Evolutionary conservation across 2,329 filamentous ascomycete genomes (phyloP), one percentile per base, ranked within the genome.

Genomic region (Lomentospora prolificans): DNA sequence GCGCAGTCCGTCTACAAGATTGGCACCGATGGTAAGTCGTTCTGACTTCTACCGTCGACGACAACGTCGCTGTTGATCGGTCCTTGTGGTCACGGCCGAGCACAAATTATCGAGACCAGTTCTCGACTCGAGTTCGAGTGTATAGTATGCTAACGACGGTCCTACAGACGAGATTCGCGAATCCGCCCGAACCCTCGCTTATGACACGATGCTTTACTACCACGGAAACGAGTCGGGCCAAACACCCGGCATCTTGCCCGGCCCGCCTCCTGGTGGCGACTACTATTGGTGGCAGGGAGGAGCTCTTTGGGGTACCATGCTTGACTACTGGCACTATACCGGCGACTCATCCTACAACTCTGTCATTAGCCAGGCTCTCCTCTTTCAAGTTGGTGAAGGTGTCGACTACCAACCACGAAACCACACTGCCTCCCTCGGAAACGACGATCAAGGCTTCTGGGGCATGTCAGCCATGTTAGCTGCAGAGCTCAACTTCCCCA

Each of bases 251-350:
- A 81, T 81, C 61, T 66, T 82, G 9, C 79, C 79, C 1, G 79
- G 79, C 0, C 80, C 80, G 55, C 79, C 79, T 9, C 72, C 36
- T 67, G 64, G 53, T 59, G 79, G 79, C 60, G 74, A 78, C 59
- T 86, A 85, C 66, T 88, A 87, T 73, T 89, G 85, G 85, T 89
- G 85, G 85, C 82, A 89, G 65, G 82, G 81, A 4, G 81, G 82
- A 54, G 81, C 82, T 12, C 75, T 89, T 70, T 86, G 86, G 76
- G 81, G 84, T 59, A 79, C 82, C 1, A 71, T 86, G 61, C 74
- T 89, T 46, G 84, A 88, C 67, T 89, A 89, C 67, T 86, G 82
- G 80, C 79, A 84, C 59, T 76, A 80, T 56, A 87, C 84, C 0
- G 82, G 82, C 56, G 84, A 88, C 66, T 64, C 70, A 3, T 76